Conservation (phyloP, 495 filamentous ascomycete genomes). For the Penicillium lagena region DNA sequence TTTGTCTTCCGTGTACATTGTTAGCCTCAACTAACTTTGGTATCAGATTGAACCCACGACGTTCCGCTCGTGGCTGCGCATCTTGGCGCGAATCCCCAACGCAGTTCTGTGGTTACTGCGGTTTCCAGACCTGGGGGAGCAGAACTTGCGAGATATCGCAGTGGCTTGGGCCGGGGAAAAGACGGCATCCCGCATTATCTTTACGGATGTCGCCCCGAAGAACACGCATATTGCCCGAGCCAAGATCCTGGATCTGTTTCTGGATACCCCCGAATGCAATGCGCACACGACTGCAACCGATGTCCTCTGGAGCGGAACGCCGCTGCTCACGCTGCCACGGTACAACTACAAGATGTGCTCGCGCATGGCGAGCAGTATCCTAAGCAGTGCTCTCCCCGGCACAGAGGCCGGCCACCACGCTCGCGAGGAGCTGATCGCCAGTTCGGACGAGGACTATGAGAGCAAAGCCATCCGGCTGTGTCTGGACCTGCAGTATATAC, state of each 20-base stretch:
- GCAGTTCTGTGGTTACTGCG: constrained; percentile 93
- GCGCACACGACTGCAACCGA: constrained; percentile 97
- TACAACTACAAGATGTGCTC: constrained; percentile 99
- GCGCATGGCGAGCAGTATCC: constrained; percentile 91
- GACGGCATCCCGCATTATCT: constrained; percentile 86
- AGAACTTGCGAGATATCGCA: constrained; percentile 74
- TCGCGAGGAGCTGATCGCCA: constrained; percentile 68
- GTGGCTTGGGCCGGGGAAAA: constrained; percentile 76
- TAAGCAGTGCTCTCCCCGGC: constrained; percentile 80
- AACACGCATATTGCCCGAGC: constrained; percentile 90
- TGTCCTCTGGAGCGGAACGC: constrained; percentile 92
- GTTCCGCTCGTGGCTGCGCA: constrained; percentile 93
- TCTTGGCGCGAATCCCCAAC: constrained; percentile 79
- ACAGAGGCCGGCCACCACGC: constrained; percentile 58
- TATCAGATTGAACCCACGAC: constrained; percentile 91
- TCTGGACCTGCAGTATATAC: constrained; percentile 56
- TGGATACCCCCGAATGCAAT: constrained; percentile 98
- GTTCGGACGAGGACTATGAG: constrained; percentile 76
- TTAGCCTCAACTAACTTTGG: constrained; percentile 1
- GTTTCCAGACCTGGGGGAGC: constrained; percentile 91
- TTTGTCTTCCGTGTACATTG: not conserved
- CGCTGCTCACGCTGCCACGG: constrained; percentile 86
- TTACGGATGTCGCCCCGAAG: constrained; percentile 96
- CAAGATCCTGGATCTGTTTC: constrained; percentile 85
- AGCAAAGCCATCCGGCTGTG: constrained; percentile 68